Percentiles rank a stretch among this genome's conserved stretches.
phyloP scores from a whole-genome alignment of 2,329 filamentous ascomycete genomes.

The Phialocephala subalpina region DNA sequence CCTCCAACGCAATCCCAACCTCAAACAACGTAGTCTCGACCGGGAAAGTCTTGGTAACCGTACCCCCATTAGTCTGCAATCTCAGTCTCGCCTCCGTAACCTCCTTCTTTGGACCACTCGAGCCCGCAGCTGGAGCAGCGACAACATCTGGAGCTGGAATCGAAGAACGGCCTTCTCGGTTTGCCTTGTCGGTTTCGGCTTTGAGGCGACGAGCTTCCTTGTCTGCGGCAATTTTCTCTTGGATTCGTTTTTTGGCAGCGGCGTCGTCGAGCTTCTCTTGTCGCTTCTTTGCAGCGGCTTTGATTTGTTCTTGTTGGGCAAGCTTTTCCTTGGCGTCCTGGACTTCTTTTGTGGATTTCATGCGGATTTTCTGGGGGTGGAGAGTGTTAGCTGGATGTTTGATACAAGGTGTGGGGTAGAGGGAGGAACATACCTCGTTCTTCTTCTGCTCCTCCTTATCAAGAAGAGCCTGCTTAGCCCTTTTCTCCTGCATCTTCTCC shows the following conservation, averaged over 20 bases:
- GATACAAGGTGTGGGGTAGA: slow-evolving; percentile 4
- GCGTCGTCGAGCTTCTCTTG: slow-evolving; percentile 87
- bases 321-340: slow-evolving; percentile 93
- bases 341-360: slow-evolving; percentile 88
- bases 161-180: slow-evolving; percentile 75
- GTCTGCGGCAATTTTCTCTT: slow-evolving; percentile 93
- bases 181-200: slow-evolving; percentile 84
- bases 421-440: slow-evolving; percentile 71
- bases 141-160: slow-evolving; percentile 46
- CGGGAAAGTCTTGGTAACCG: slow-evolving; percentile 85
- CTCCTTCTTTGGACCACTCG: slow-evolving; percentile 55
- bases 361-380: slow-evolving; percentile 66
- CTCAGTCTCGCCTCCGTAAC: slow-evolving; percentile 79
- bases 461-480: slow-evolving; percentile 68
- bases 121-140: slow-evolving; percentile 42
- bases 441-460: slow-evolving; percentile 85
- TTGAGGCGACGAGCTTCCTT: slow-evolving; percentile 89
- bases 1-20: slow-evolving; percentile 77
- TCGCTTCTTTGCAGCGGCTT: slow-evolving; percentile 86
- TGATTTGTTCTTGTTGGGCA: slow-evolving; percentile 86
- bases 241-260: slow-evolving; percentile 87
- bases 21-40: slow-evolving; percentile 94
- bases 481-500: slow-evolving; percentile 76
- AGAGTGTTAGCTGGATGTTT: slow-evolving; percentile 11
- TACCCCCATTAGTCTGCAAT: slow-evolving; percentile 78